These are phyloP conservation scores for Hemerocallis citrina DNA, from an alignment of 106 monocot genomes.

Conservation along the genomic window DNA sequence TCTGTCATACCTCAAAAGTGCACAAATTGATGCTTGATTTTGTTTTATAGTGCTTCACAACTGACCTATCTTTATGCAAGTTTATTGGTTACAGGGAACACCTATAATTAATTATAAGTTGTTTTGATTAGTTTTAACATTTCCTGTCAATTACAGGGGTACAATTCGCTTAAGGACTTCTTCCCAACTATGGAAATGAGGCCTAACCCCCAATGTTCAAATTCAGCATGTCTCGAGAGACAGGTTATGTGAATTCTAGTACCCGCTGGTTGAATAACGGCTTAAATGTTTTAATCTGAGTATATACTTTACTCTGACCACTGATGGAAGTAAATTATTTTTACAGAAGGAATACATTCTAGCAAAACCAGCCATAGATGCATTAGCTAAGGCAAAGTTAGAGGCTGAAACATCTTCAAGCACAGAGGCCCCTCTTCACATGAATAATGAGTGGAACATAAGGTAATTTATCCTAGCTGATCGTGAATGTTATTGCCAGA, in stretches of 20 bases:
- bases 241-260: constrained; percentile 38
- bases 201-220: constrained; percentile 92
- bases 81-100: neutral
- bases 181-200: constrained; percentile 96
- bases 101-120: neutral
- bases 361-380: constrained; percentile 87
- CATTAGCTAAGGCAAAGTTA: constrained; percentile 64
- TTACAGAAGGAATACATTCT: constrained; percentile 71
- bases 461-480: constrained; percentile 29
- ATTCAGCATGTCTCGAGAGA: constrained; percentile 73
- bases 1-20: neutral
- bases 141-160: constrained; percentile 52
- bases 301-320: neutral
- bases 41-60: neutral
- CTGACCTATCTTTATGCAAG: neutral
- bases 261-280: neutral
- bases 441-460: constrained; percentile 95
- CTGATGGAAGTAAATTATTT: too few species aligned
- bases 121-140: neutral
- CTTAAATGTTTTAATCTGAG: neutral
- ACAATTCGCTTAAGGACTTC: constrained; percentile 93
- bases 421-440: constrained; percentile 56
- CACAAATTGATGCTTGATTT: neutral
- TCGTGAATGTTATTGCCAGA: neutral
- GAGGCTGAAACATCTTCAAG: constrained; percentile 48